These are phyloP conservation scores for Mallotus japonicus DNA, from an alignment of 441 rosid genomes.

Conservation along the genomic window DNA sequence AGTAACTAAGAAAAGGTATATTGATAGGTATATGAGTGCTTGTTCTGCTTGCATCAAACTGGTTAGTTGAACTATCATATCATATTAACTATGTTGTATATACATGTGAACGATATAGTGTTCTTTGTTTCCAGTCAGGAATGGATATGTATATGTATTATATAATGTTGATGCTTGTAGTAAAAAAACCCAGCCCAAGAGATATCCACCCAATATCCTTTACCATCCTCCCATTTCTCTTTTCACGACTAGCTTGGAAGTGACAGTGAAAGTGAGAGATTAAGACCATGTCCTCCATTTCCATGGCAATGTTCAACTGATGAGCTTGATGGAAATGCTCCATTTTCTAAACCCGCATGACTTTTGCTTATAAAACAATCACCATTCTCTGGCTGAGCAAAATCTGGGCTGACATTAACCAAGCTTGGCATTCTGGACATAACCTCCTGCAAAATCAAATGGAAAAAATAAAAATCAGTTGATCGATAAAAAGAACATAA, in stretches of 20 bases:
- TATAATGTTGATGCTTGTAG: background rate
- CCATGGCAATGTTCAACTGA: slow-evolving; percentile 13
- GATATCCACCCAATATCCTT: background rate
- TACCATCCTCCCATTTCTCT: background rate
- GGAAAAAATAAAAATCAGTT: background rate
- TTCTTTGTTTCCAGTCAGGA: background rate
- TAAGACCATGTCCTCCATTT: slow-evolving; percentile 14
- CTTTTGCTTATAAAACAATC: slow-evolving; percentile 21
- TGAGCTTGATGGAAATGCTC: background rate
- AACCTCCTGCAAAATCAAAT: background rate
- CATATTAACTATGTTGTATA: background rate
- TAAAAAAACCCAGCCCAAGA: background rate
- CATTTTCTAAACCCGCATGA: slow-evolving; percentile 3
- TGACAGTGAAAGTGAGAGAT: slow-evolving; percentile 31
- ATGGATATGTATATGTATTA: too few species aligned
- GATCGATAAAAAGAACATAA: too few species aligned
- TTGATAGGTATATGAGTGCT: too few species aligned
- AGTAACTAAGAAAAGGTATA: too few species aligned
- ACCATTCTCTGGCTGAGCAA: slow-evolving; percentile 8
- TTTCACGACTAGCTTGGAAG: slow-evolving; percentile 13
- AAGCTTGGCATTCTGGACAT: background rate
- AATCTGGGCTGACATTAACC: background rate
- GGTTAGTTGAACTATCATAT: background rate
- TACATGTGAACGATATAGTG: background rate
- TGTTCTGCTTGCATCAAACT: background rate